Evolutionary conservation across 2,329 filamentous ascomycete genomes (phyloP), one percentile per base, ranked within the genome.

Genomic region (Didymella pinodella): DNA sequence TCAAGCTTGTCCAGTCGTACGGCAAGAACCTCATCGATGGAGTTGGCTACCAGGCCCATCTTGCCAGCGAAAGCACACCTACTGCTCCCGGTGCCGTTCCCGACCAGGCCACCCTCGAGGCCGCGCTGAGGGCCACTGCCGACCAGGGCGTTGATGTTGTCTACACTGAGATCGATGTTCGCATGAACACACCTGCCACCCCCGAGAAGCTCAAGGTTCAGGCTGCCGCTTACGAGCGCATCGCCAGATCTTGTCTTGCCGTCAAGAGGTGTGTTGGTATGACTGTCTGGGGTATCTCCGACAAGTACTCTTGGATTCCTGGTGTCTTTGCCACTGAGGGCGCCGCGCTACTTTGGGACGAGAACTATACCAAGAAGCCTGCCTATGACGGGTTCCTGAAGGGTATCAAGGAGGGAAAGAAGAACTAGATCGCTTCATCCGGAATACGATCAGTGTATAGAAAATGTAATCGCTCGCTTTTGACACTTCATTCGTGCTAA

Each of bases 111-210:
- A 74, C 77, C 7, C 79, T 85, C 46, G 78, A 78, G 28, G 76
- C 79, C 1, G 81, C 81, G 22, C 81, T 88, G 52, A 68, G 78
- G 48, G 77, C 81, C 25, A 88, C 86, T 72, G 78, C 82, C 1
- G 77, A 80, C 4, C 79, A 85, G 4, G 82, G 81, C 20, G 79
- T 86, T 18, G 85, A 89, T 59, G 83, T 88, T 20, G 85, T 83
- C 4, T 84, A 86, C 74, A 88, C 86, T 2, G 86, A 89, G 78
- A 76, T 88, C 14, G 87, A 89, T 67, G 83, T 88, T 64, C 80
- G 86, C 61, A 72, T 73, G 25, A 76, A 75, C 10, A 75, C 85
- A 1, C 84, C 85, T 0, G 70, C 81, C 3, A 81, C 76, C 2
- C 67, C 73, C 0, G 67, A 78, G 4, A 79, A 78, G 26, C 71